Conservation (phyloP, 805 yeast genomes). For the Allodekkera sacchari region DNA sequence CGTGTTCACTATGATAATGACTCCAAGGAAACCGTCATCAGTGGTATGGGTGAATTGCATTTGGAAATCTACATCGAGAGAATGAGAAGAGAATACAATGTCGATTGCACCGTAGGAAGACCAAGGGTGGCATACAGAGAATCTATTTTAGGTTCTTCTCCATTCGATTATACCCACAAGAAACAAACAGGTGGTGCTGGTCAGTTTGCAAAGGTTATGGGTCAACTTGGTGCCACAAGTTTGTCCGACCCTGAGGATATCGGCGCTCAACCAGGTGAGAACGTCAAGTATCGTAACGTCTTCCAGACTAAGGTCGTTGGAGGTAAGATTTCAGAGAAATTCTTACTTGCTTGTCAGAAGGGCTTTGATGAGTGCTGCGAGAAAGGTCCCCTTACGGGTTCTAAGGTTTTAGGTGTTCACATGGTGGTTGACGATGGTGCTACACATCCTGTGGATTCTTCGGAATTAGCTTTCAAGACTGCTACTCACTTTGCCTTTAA, state of each 20-base stretch:
- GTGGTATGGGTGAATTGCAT: slow-evolving; percentile 98
- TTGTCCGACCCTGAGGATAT: slow-evolving; percentile 45
- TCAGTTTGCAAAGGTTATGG: slow-evolving; percentile 95
- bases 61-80: slow-evolving; percentile 96
- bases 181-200: slow-evolving; percentile 99
- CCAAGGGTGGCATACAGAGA: slow-evolving; percentile 99
- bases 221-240: slow-evolving; percentile 44
- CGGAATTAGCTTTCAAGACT: slow-evolving; percentile 88
- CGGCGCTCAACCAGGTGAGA: slow-evolving; percentile 22
- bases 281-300: slow-evolving; percentile 41
- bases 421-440: slow-evolving; percentile 97
- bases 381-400: slow-evolving; percentile 96
- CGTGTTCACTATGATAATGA: slow-evolving; percentile 85
- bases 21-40: slow-evolving; percentile 87
- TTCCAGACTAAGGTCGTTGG: slow-evolving; percentile 90
- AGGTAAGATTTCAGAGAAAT: slow-evolving; percentile 95
- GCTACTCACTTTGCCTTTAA: slow-evolving; percentile 90
- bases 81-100: slow-evolving; percentile 95
- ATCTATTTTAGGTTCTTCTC: slow-evolving; percentile 63
- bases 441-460: slow-evolving; percentile 94
- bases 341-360: slow-evolving; percentile 84
- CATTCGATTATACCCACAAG: slow-evolving; percentile 92
- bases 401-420: slow-evolving; percentile 82
- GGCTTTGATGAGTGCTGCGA: slow-evolving; percentile 93
- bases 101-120: slow-evolving; percentile 90